A percentile compares a stretch with the other conserved stretches of the same genome.
phyloP scores from a whole-genome alignment of 2,329 filamentous ascomycete genomes.

The Podosphaera aphanis region DNA sequence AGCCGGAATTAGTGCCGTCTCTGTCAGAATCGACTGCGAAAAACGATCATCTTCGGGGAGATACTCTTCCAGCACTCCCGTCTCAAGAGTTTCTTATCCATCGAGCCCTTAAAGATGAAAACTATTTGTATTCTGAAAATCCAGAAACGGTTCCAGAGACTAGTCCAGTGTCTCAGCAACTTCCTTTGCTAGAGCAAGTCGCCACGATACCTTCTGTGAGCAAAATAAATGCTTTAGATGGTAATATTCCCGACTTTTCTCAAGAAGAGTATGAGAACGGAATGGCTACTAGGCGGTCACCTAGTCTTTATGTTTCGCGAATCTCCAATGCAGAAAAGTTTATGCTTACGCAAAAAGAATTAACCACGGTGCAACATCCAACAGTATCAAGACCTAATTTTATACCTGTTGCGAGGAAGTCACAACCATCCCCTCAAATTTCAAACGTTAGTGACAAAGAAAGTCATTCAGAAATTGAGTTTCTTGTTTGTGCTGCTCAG shows the following conservation, averaged over 20 bases:
- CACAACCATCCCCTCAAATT: background rate
- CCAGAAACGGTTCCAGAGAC: conserved; percentile 13
- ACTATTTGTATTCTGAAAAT: background rate
- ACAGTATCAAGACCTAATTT: background rate
- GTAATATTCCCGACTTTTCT: conserved; percentile 10
- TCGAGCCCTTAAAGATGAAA: background rate
- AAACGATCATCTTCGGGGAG: background rate
- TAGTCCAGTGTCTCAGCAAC: conserved; percentile 9
- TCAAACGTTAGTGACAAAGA: background rate
- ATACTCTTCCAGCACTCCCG: background rate
- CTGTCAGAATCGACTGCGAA: background rate
- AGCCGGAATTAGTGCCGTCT: background rate
- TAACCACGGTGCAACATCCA: background rate
- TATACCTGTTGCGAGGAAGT: background rate
- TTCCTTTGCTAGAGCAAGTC: conserved; percentile 12
- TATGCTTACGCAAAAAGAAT: background rate
- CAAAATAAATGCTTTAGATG: conserved; percentile 5
- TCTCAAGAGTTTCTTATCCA: background rate
- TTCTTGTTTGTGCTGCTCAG: background rate
- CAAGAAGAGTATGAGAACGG: conserved; percentile 10
- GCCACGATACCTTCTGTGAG: conserved; percentile 1
- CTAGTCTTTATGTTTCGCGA: background rate
- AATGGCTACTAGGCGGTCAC: conserved; percentile 1
- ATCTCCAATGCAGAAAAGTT: background rate
- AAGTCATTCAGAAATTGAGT: background rate